Percentiles rank a stretch among this genome's conserved stretches.
Conservation (phyloP, 805 yeast genomes). For the Candida jianshihensis region DNA sequence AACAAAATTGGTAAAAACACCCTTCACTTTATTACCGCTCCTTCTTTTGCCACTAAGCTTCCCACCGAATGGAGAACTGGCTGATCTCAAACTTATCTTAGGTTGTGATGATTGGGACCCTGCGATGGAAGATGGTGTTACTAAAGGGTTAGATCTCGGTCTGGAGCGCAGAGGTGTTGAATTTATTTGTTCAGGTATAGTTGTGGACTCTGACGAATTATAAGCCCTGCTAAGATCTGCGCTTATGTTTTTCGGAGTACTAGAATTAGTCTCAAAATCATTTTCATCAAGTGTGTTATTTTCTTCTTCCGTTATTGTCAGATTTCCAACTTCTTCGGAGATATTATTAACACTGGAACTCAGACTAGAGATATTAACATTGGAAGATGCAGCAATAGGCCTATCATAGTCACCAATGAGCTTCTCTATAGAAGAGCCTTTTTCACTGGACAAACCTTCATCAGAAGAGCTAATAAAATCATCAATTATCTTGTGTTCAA, state of each 20-base stretch:
- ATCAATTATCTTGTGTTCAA: constrained; percentile 20
- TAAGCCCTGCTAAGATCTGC: too few species aligned
- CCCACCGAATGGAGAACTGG: constrained; percentile 19
- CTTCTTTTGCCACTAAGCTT: constrained; percentile 24
- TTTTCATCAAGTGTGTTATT: constrained; percentile 6
- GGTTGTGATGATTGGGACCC: constrained; percentile 10
- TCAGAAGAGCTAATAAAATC: constrained; percentile 18
- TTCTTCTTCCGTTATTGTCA: constrained; percentile 18
- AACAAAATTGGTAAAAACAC: constrained; percentile 46
- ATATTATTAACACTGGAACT: constrained; percentile 14
- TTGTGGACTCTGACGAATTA: too few species aligned
- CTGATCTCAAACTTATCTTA: constrained; percentile 15
- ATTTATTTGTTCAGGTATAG: constrained; percentile 4
- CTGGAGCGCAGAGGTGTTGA: constrained; percentile 3
- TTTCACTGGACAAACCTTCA: constrained; percentile 8
- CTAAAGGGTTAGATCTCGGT: constrained; percentile 3
- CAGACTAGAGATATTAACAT: constrained; percentile 19
- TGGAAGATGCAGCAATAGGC: constrained; percentile 24
- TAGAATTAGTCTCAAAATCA: constrained; percentile 5
- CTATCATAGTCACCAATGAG: constrained; percentile 14
- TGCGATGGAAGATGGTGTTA: constrained; percentile 8
- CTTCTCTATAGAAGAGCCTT: constrained; percentile 3
- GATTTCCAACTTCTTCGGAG: constrained; percentile 19
- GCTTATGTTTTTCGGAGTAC: too few species aligned
- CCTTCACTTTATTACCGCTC: constrained; percentile 48